Base-by-base conservation (phyloP, 345 rosid genomes). In the Diplotaxis tenuifolia region DNA sequence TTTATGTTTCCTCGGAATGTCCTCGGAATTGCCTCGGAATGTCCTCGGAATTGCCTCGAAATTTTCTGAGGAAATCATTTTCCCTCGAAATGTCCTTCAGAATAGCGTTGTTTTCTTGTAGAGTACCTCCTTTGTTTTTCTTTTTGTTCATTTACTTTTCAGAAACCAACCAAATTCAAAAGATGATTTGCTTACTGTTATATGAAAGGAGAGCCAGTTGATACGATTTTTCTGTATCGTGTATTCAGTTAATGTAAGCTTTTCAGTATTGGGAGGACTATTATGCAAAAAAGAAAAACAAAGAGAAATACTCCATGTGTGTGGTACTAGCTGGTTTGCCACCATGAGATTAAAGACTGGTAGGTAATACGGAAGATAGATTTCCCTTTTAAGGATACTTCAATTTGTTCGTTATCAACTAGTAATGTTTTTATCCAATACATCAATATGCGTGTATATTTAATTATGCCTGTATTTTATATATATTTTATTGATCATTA, bases 111-210 rank as follows among this genome's bases (percentile, higher is more conserved):
- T n/a, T n/a, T n/a, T n/a, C n/a, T n/a, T n/a, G n/a, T n/a, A n/a
- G n/a, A n/a, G n/a, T n/a, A n/a, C n/a, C n/a, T 62, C 65, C 65
- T 63, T 65, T 52, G 16, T 52, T 56, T n/a, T 18, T 32, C 20
- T 70, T 77, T 71, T 63, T 16, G 52, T 49, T 70, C 67, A 58
- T 18, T 75, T 68, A 52, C 76, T 77, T 77, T 77, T 59, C 53
- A 36, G 42, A 58, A 65, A 71, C 72, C 72, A 77, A 71, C 67
- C 57, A 77, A 70, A 56, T 12, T 58, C 27, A 27, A 64, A 65
- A 65, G 67, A 36, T 23, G 12, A 70, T 31, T 65, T 71, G 38
- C 34, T 47, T 20, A 60, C 63, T 34, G 49, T 68, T 38, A 47
- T 47, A 12, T 4, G n/a, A 14, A 42, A n/a, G 50, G 50, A 42